phyloP scores from a whole-genome alignment of 2,329 filamentous ascomycete species.

The Penicillium sp. region DNA sequence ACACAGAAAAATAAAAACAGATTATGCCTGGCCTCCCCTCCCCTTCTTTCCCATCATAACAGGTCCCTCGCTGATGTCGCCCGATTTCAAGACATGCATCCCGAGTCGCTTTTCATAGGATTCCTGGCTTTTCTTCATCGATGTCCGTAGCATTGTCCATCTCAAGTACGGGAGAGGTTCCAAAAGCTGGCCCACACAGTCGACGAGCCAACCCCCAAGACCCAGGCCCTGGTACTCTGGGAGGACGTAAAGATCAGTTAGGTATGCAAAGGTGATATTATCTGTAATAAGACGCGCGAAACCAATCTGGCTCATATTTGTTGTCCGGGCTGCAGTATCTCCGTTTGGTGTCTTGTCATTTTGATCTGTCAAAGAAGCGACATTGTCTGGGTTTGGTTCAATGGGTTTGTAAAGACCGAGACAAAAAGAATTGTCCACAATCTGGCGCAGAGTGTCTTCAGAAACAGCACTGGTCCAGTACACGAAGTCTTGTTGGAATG shows the following conservation, averaged over 20 bases:
- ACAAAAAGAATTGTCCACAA: neutral
- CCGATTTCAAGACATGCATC: constrained; percentile 19
- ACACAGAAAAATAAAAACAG: no score
- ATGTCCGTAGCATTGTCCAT: constrained; percentile 44
- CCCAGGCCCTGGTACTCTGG: constrained; percentile 58
- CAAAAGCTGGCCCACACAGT: constrained; percentile 59
- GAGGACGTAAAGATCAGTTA: neutral
- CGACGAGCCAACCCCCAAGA: constrained; percentile 65
- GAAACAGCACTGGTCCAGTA: neutral
- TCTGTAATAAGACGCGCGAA: neutral
- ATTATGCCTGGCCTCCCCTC: neutral
- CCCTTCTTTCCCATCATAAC: constrained; percentile 8
- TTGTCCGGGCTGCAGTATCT: neutral
- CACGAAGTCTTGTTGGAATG: neutral
- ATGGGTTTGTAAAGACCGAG: neutral
- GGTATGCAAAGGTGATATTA: neutral
- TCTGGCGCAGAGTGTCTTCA: neutral
- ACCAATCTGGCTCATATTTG: neutral
- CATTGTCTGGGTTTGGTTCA: neutral
- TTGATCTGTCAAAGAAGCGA: neutral
- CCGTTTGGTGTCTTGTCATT: neutral
- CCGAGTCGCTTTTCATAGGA: constrained; percentile 23
- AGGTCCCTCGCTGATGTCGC: constrained; percentile 4
- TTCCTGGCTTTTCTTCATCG: constrained; percentile 10
- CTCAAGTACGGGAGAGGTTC: constrained; percentile 61